phyloP scores from a whole-genome alignment of 1,139 yeast species.

The Maudiozyma humilis region DNA sequence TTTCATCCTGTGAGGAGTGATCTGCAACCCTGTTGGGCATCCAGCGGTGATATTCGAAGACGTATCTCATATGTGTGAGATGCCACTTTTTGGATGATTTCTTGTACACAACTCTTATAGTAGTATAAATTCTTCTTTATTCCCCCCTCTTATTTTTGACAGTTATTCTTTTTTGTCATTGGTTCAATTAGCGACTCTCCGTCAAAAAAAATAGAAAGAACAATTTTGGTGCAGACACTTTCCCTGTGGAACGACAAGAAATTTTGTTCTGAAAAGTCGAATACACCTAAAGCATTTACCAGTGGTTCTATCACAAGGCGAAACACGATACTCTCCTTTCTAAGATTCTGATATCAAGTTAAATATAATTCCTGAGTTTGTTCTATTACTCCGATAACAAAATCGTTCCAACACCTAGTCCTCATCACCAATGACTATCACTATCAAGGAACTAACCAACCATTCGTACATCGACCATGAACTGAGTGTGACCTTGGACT shows the following conservation, averaged over 20 bases:
- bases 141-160: background rate
- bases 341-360: too few relatives aligned
- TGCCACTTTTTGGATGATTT: background rate
- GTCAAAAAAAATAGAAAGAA: background rate
- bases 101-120: too few relatives aligned
- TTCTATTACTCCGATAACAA: too few relatives aligned
- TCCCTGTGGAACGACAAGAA: too few relatives aligned
- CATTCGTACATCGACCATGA: slow-evolving; percentile 65
- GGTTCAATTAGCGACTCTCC: background rate
- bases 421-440: slow-evolving; percentile 20
- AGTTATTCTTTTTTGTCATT: background rate
- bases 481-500: slow-evolving; percentile 71
- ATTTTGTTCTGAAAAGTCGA: too few relatives aligned
- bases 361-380: too few relatives aligned
- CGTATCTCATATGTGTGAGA: too few relatives aligned
- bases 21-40: too few relatives aligned
- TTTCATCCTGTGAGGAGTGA: background rate
- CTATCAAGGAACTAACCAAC: slow-evolving; percentile 27
- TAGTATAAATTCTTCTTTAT: background rate
- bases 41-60: too few relatives aligned
- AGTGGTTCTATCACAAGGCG: too few relatives aligned
- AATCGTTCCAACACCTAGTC: background rate
- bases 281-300: too few relatives aligned
- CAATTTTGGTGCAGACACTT: background rate
- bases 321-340: too few relatives aligned